Evolutionary conservation across 108 stramenopile species (phyloP), one percentile per base, ranked within the genome.

Genomic region (Poteriospumella lacustris): DNA sequence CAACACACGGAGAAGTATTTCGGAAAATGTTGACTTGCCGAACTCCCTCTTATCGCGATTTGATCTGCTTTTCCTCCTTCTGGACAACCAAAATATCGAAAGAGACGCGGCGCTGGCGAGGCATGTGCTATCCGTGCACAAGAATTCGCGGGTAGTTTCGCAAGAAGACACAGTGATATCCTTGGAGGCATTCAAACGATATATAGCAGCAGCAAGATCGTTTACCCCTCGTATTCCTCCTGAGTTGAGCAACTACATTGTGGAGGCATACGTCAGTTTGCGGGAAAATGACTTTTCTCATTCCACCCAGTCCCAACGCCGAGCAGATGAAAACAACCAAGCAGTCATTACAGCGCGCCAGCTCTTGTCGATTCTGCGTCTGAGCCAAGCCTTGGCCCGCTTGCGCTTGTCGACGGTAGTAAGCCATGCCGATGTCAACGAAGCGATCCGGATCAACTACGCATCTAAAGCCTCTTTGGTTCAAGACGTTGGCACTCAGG

Each of bases 91-190:
- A 0, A 86, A 95, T 79, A 84, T 90, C 39, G 94, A 94, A 56
- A 83, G 81, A 9, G 98, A 99, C 79, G 92, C 91, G 83, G 95
- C 96, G 1, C 86, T 99, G 43, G 95, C 98, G 15, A 78, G 94
- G 29, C 96, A 97, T 87, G 96, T 99, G 24, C 95, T 96, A 1
- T 93, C 89, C 79, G 98, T 99, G 26, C 98, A 99, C 89, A 94
- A 96, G 81, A 92, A 95, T 82, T 89, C 90, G 81, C 92, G 91
- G 29, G 9, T 52, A 52, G 47, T 9, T 52, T 9, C 9, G 47
- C 9, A 19, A 52, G 0, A 29, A 0, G 84, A 86, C 73, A 84
- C 87, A 12, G 82, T 77, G 34, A 64, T 88, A 1, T 81, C 84
- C 64, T 88, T 83, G 29, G 82, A 80, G 44, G 82, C 85, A 26